These are phyloP conservation scores for Musa acuminata DNA, from an alignment of 176 grass and related monocot genomes.

Conservation along the genomic window DNA sequence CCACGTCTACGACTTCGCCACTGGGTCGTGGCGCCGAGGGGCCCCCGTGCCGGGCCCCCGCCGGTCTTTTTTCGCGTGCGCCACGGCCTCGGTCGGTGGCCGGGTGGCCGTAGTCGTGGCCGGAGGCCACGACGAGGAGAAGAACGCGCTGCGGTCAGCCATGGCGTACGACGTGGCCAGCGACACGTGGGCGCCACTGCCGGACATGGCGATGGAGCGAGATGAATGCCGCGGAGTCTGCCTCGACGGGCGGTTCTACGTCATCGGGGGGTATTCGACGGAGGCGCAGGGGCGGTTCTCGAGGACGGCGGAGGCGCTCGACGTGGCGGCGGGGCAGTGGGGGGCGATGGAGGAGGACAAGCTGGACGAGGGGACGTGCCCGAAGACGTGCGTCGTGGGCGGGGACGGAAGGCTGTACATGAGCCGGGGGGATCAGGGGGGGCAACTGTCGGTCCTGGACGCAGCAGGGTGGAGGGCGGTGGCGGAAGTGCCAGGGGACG, in stretches of 20 bases:
- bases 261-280: constrained; percentile 70
- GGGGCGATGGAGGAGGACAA: not conserved
- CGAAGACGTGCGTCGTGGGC: constrained; percentile 15
- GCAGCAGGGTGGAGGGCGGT: constrained; percentile 11
- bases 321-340: constrained; percentile 5
- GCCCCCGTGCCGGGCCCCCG: constrained; percentile 43
- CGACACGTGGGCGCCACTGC: constrained; percentile 48
- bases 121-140: constrained; percentile 84
- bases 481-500: constrained; percentile 53
- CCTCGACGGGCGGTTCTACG: constrained; percentile 45
- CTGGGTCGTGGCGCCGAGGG: constrained; percentile 37
- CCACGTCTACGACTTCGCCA: constrained; percentile 59
- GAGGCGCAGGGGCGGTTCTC: constrained; percentile 55
- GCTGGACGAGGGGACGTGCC: not conserved
- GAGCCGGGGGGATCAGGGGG: not conserved
- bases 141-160: constrained; percentile 82
- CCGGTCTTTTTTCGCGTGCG: constrained; percentile 71
- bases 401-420: constrained; percentile 27
- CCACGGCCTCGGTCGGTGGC: constrained; percentile 1
- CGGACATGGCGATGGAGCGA: constrained; percentile 69
- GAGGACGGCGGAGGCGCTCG: constrained; percentile 15
- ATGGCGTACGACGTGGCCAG: constrained; percentile 45
- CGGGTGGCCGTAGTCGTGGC: constrained; percentile 37
- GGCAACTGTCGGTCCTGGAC: not conserved
- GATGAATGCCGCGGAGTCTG: constrained; percentile 70